These are phyloP conservation scores for Fusarium sp. DNA, from an alignment of 2,329 filamentous ascomycete genomes.

Conservation along the genomic window DNA sequence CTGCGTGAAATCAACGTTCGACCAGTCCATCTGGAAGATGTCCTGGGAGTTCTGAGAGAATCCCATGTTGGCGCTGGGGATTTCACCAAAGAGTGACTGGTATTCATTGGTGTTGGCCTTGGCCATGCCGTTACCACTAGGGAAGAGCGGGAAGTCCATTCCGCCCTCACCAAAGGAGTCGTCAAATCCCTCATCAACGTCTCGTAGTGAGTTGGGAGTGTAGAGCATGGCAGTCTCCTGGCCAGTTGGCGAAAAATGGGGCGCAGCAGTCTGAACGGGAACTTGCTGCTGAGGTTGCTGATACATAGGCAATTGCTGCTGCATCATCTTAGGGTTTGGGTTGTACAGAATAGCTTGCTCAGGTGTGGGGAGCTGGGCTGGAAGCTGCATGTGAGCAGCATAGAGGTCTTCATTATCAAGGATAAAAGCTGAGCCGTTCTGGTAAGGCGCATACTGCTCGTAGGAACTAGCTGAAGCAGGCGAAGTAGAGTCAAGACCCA, in stretches of 20 bases:
- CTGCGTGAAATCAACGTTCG: conserved; percentile 52
- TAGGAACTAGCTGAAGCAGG: conserved; percentile 56
- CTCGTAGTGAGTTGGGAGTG: conserved; percentile 72
- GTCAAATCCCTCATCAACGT: conserved; percentile 75
- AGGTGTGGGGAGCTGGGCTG: conserved; percentile 60
- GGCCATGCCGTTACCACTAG: conserved; percentile 51
- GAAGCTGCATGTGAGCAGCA: conserved; percentile 68
- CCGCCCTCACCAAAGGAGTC: conserved; percentile 63
- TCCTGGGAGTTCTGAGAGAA: conserved; percentile 67
- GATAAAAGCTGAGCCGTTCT: conserved; percentile 72
- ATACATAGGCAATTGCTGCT: conserved; percentile 57
- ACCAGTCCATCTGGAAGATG: conserved; percentile 63
- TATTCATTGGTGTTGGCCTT: conserved; percentile 52
- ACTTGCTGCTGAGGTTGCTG: conserved; percentile 48
- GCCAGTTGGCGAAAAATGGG: conserved; percentile 76
- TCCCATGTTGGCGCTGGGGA: conserved; percentile 64
- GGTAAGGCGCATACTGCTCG: conserved; percentile 71
- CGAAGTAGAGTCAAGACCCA: conserved; percentile 56
- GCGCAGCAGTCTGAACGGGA: conserved; percentile 46
- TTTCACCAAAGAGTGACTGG: conserved; percentile 63
- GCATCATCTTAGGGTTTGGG: conserved; percentile 56
- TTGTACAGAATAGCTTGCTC: conserved; percentile 56
- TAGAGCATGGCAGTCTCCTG: conserved; percentile 78
- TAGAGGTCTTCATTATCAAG: conserved; percentile 74
- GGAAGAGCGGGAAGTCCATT: conserved; percentile 76